phyloP scores from a whole-genome alignment of 108 stramenopile genomes.

The Skeletonema marinoi region DNA sequence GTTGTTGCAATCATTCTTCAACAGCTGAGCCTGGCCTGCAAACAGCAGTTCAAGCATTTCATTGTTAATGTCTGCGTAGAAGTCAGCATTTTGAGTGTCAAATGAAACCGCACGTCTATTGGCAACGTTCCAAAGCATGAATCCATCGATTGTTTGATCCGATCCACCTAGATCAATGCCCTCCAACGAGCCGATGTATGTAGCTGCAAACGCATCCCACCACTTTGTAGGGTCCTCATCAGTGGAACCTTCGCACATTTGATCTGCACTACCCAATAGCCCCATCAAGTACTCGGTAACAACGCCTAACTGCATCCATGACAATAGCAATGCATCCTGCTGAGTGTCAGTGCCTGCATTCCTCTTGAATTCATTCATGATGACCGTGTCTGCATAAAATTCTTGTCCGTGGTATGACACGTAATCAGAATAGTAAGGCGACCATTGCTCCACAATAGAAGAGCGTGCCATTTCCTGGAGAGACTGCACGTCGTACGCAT shows the following conservation, averaged over 20 bases:
- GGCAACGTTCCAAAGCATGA: conserved; percentile 71
- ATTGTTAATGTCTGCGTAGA: conserved; percentile 59
- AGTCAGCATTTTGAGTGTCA: conserved; percentile 57
- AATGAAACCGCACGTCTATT: conserved; percentile 78
- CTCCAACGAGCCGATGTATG: conserved; percentile 83
- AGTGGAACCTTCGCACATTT: conserved; percentile 47
- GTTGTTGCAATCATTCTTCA: conserved; percentile 58
- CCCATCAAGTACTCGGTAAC: conserved; percentile 69
- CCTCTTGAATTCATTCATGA: conserved; percentile 57
- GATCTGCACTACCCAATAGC: conserved; percentile 53
- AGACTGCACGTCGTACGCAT: conserved; percentile 53
- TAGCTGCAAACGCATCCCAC: conserved; percentile 83
- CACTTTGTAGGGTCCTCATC: conserved; percentile 39
- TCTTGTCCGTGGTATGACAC: conserved; percentile 52
- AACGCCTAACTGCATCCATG: conserved; percentile 66
- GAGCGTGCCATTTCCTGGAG: conserved; percentile 62
- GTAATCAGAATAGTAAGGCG: conserved; percentile 66
- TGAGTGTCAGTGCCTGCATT: conserved; percentile 51
- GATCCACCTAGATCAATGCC: conserved; percentile 67
- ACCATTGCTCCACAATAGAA: conserved; percentile 45
- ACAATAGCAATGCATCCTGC: conserved; percentile 53
- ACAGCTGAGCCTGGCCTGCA: conserved; percentile 70
- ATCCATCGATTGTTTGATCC: conserved; percentile 65
- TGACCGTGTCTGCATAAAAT: conserved; percentile 62
- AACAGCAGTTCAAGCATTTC: conserved; percentile 66